Evolutionary conservation across 768 basidiomycete genomes (phyloP).

Genomic region (Symmetrospora coprosmae): DNA sequence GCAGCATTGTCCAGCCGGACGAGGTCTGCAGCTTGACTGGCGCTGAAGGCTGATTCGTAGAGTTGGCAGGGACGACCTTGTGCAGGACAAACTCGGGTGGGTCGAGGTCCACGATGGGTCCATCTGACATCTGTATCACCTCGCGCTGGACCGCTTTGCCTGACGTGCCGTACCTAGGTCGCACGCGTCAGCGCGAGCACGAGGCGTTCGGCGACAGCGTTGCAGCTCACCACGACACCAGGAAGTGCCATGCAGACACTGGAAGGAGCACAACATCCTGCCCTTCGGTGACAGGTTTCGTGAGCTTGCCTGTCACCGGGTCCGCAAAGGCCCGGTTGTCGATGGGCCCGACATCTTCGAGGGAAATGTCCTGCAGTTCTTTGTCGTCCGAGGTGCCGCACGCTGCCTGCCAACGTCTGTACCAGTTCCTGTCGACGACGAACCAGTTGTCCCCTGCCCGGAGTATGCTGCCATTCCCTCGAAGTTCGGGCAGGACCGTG

Average conservation of each 20-base stretch:
- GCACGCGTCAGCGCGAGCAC: slow-evolving; percentile 45
- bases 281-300: slow-evolving; percentile 46
- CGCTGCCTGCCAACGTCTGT: slow-evolving; percentile 58
- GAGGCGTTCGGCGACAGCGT: slow-evolving; percentile 53
- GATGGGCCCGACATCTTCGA: slow-evolving; percentile 45
- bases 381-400: slow-evolving; percentile 43
- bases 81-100: slow-evolving; percentile 1
- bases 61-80: slow-evolving; percentile 24
- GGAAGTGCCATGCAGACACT: slow-evolving; percentile 52
- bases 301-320: slow-evolving; percentile 42
- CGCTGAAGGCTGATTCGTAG: slow-evolving; percentile 10
- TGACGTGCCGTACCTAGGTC: slow-evolving; percentile 49
- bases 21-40: slow-evolving; percentile 19
- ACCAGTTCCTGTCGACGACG: slow-evolving; percentile 58
- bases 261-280: slow-evolving; percentile 61
- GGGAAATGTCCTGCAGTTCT: slow-evolving; percentile 45
- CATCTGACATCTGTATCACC: slow-evolving; percentile 35
- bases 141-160: slow-evolving; percentile 54
- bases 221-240: slow-evolving; percentile 50
- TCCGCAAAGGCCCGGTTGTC: slow-evolving; percentile 58
- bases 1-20: slow-evolving; percentile 11
- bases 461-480: slow-evolving; percentile 41
- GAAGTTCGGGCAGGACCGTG: background rate
- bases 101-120: slow-evolving; percentile 36
- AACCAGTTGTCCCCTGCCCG: slow-evolving; percentile 62